Conservation (phyloP, 768 basidiomycete genomes). For the Albatrellus ellisii region DNA sequence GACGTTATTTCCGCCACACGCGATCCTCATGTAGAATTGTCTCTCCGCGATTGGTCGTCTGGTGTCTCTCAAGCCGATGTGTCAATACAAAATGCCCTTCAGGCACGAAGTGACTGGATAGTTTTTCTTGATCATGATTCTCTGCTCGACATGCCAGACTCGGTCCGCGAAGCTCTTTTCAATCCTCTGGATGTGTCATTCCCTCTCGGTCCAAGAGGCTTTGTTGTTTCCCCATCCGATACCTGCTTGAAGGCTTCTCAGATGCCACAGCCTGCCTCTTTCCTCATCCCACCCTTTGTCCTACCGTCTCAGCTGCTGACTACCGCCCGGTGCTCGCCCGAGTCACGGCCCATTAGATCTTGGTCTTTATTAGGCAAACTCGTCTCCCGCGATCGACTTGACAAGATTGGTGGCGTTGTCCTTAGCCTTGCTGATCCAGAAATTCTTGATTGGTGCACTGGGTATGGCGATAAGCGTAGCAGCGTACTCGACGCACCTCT, state of each 20-base stretch:
- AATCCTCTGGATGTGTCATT: slow-evolving; percentile 10
- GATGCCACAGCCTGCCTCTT: slow-evolving; percentile 27
- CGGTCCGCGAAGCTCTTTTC: slow-evolving; percentile 3
- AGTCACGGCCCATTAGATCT: slow-evolving; percentile 8
- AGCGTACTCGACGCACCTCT: slow-evolving; percentile 1
- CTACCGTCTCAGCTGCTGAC: slow-evolving; percentile 22
- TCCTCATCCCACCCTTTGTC: slow-evolving; percentile 52
- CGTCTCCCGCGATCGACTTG: slow-evolving; percentile 17
- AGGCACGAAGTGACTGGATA: slow-evolving; percentile 5
- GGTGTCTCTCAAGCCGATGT: background rate
- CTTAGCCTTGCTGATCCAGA: slow-evolving; percentile 17
- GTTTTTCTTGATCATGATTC: slow-evolving; percentile 9
- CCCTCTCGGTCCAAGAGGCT: slow-evolving; percentile 10
- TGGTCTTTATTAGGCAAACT: slow-evolving; percentile 20
- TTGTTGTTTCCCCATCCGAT: background rate
- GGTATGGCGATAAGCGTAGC: slow-evolving; percentile 6
- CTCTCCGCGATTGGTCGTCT: slow-evolving; percentile 4
- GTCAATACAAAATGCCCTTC: slow-evolving; percentile 4
- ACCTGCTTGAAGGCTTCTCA: slow-evolving; percentile 18
- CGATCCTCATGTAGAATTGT: slow-evolving; percentile 1
- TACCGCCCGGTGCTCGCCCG: slow-evolving; percentile 16
- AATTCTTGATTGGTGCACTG: background rate
- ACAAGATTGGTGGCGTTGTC: slow-evolving; percentile 28
- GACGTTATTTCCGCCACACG: slow-evolving; percentile 2
- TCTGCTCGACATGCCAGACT: slow-evolving; percentile 2